phyloP scores from a whole-genome alignment of 306 rosid genomes.

The Abrus precatorius region DNA sequence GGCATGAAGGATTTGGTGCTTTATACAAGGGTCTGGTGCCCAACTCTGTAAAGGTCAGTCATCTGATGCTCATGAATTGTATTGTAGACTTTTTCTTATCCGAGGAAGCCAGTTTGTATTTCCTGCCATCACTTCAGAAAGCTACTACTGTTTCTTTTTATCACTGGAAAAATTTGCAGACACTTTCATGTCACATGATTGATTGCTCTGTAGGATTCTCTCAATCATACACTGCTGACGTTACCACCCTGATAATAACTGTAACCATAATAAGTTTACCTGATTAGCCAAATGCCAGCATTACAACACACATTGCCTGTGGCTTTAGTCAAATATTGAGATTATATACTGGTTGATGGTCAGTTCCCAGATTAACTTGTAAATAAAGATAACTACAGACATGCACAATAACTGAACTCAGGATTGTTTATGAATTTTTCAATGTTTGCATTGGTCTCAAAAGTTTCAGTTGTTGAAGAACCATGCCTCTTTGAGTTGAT shows the following conservation, averaged over 20 bases:
- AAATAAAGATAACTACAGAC: background rate
- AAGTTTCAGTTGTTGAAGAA: background rate
- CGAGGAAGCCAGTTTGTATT: background rate
- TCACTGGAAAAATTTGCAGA: background rate
- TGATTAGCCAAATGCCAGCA: slow-evolving; percentile 6
- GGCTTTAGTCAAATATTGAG: slow-evolving; percentile 21
- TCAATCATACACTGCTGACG: background rate
- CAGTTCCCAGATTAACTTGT: slow-evolving; percentile 18
- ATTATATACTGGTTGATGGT: background rate
- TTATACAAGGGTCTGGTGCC: slow-evolving; percentile 99
- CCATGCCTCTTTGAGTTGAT: background rate
- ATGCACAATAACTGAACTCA: slow-evolving; percentile 12
- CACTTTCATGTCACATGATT: slow-evolving; percentile 21
- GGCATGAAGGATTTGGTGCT: slow-evolving; percentile 94
- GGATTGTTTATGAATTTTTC: slow-evolving; percentile 29
- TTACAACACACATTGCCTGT: slow-evolving; percentile 7
- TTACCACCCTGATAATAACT: background rate
- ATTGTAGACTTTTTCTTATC: slow-evolving; percentile 21
- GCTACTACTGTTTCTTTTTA: slow-evolving; percentile 9
- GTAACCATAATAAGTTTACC: background rate
- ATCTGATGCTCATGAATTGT: slow-evolving; percentile 25
- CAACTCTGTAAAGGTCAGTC: slow-evolving; percentile 95
- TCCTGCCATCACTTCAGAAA: slow-evolving; percentile 3
- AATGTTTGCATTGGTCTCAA: background rate
- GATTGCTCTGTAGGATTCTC: slow-evolving; percentile 32